Evolutionary conservation across 2,329 filamentous ascomycete species (phyloP), one percentile per base, ranked within the genome.

Genomic region (Ophiostoma sp.): DNA sequence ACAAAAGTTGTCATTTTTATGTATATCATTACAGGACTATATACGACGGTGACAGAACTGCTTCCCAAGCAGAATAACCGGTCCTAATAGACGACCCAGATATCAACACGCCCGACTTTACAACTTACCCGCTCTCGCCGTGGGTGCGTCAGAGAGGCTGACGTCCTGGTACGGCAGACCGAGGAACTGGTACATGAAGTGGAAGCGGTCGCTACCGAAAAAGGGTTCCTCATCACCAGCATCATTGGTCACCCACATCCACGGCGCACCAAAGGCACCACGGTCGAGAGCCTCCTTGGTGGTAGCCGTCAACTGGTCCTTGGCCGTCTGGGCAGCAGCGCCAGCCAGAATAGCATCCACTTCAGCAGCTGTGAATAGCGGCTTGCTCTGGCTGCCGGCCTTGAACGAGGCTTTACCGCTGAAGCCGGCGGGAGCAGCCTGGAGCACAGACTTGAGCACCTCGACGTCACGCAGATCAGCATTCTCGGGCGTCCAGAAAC

Each of bases 231-330:
- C 85, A 72, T 85, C 80, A 0, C 90, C 91, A 75, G 86, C 80
- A 1, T 78, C 80, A 77, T 91, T 89, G 22, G 84, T 85, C 2
- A 90, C 92, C 87, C 89, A 90, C 74, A 93, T 84, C 92, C 93
- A 95, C 1, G 93, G 93, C 69, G 89, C 89, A 0, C 93, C 93
- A 80, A 93, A 95, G 0, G 92, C 93, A 0, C 92, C 93, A 69
- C 83, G 83, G 50, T 88, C 86, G 19, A 93, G 80, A 0, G 88
- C 91, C 76, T 85, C 85, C 74, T 88, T 84, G 22, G 92, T 94
- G 59, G 86, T 85, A 2, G 80, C 83, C 59, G 85, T 85, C 70
- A 92, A 80, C 70, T 73, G 72, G 31, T 79, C 77, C 77, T 84
- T 85, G 73, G 79, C 77, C 70, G 87, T 82, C 4, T 85, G 83